Evolutionary conservation across 2,329 filamentous ascomycete genomes (phyloP), one percentile per base, ranked within the genome.

Genomic region (Neofusicoccum parvum): DNA sequence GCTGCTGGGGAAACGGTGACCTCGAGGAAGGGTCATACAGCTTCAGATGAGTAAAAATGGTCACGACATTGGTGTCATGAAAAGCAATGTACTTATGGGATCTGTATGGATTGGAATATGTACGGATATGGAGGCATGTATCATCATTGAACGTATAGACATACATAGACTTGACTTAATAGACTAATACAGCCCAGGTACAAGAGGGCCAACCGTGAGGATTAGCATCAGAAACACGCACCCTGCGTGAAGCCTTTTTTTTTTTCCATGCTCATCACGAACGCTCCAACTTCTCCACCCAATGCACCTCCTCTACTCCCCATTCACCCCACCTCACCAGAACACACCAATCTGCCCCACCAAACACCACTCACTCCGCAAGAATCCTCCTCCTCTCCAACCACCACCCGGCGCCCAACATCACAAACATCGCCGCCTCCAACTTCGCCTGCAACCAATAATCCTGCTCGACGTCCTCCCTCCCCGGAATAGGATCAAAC

Each of bases 311-410:
- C 15, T 36, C 5, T 3, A 17, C 10, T 20, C 49, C 7, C 4
- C 32, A n/a, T 27, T 10, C 23, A 41, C n/a, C 14, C 17, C 37
- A 3, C 3, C 0, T 9, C 37, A 9, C 10, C 7, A 23, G 23
- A 23, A 23, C 23, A 23, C 23, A 23, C 23, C 48, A 15, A 32
- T 10, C 46, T 10, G n/a, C 48, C 60, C 23, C 20, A 12, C 45
- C 6, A 39, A 23, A 23, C 17, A 11, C 45, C 36, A 32, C 50
- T 34, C 20, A 41, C 41, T 4, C 43, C 53, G 14, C 15, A 45
- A 48, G 15, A 41, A 65, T 50, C 53, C 63, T 65, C 51, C 51
- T 43, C 36, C 48, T 36, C 64, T 65, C 64, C 54, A 65, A 41
- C 64, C 48, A 62, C 54, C 54, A 65, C 36, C 45, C 64, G 1